Evolutionary conservation across 306 rosid genomes (phyloP), one percentile per base, ranked within the genome.

Genomic region (Fragaria nilgerrensis): DNA sequence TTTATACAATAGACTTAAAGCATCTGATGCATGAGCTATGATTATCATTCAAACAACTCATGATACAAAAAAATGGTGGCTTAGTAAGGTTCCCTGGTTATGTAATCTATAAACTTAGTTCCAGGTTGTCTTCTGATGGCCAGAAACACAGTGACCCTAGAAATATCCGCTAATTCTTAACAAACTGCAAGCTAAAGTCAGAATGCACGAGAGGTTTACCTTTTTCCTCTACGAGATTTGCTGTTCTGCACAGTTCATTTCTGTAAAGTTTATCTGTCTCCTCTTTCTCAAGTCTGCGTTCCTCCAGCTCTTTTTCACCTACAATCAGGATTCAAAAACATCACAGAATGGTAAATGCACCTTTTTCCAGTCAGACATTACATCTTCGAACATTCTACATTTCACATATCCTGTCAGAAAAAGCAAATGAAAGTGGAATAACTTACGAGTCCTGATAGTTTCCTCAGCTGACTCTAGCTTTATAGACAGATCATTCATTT

Each of bases 241-340:
- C 76, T 55, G 68, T 78, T 84, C 87, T 88, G 75, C 72, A 56
- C 76, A 67, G 90, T 78, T 89, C 96, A 71, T 89, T 91, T 67
- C 80, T 77, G 80, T 85, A 82, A 80, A 82, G 61, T 52, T 78
- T 86, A 68, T 87, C 91, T 73, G 63, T 81, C 77, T 90, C 93
- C 34, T 32, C 34, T 32, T 32, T 32, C 4, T 32, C 0, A 0
- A 32, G 34, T 32, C 34, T 32, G 34, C 75, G 86, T 76, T 87
- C 83, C 85, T 81, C 84, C 45, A 90, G 82, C 84, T 85, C 96
- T 79, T 72, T 83, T 80, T 86, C 90, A 80, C 91, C 98, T 95
- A 41, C 34, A 32, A 32, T 32, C 34, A 32, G 34, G 34, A 32
- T 32, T 32, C 34, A 32, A 32, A 32, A 32, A 32, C 34, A 32